phyloP scores from a whole-genome alignment of 345 rosid species.

The Heritiera littoralis region DNA sequence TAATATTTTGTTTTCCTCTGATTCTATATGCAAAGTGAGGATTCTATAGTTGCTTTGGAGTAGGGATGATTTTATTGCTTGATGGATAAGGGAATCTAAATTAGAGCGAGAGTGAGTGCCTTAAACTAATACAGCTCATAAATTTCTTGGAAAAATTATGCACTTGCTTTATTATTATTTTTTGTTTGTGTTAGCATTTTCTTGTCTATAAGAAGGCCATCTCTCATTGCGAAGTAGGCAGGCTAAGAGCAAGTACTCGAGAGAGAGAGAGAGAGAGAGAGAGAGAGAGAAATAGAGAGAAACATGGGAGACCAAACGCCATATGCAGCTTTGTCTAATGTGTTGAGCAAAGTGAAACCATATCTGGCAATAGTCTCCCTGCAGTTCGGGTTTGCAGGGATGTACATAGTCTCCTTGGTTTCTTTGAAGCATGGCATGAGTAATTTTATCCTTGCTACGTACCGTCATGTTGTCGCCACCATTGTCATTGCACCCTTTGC shows the following conservation, averaged over 20 bases:
- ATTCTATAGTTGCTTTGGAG: conserved; percentile 26
- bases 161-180: conserved; percentile 14
- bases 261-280: not conserved
- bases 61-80: not conserved
- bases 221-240: conserved; percentile 4
- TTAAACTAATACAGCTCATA: not conserved
- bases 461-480: conserved; percentile 83
- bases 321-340: conserved; percentile 13
- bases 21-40: conserved; percentile 18
- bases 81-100: conserved; percentile 37
- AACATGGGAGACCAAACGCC: conserved; percentile 29
- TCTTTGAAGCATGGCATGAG: conserved; percentile 79
- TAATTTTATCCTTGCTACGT: conserved; percentile 66
- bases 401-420: conserved; percentile 71
- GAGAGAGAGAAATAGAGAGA: conserved; percentile 14
- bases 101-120: not conserved
- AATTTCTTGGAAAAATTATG: conserved; percentile 23
- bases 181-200: not conserved
- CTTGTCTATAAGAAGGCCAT: conserved; percentile 42
- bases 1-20: not conserved
- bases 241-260: not conserved
- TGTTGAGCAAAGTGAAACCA: conserved; percentile 52
- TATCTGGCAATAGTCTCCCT: conserved; percentile 75
- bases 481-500: conserved; percentile 82
- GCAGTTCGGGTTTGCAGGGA: conserved; percentile 90